Evolutionary conservation across 345 rosid species (phyloP).

Genomic region (Gossypioides kirkii): DNA sequence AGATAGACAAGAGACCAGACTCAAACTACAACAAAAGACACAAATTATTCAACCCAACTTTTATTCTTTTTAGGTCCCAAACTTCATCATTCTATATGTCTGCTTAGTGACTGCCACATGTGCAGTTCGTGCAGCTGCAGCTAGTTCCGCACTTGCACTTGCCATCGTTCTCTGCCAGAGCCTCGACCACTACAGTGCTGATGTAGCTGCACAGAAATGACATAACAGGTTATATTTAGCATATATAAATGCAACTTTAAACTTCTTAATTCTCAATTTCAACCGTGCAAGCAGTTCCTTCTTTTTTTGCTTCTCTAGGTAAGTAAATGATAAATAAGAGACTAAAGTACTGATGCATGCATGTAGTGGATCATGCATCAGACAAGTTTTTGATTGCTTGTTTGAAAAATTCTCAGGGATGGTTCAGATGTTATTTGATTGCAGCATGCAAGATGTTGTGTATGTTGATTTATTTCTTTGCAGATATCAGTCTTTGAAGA

Average conservation of each 20-base stretch:
- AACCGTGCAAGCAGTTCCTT: no score
- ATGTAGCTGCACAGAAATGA: conserved; percentile 36
- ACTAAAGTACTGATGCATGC: no score
- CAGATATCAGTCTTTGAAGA: not conserved
- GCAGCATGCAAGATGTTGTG: no score
- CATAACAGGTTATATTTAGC: not conserved
- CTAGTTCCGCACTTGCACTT: conserved; percentile 75
- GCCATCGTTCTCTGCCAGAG: conserved; percentile 49
- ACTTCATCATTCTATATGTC: not conserved
- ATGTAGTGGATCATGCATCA: no score
- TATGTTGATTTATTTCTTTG: no score
- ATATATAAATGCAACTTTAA: not conserved
- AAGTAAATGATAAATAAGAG: not conserved
- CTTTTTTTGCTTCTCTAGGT: not conserved
- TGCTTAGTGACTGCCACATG: conserved; percentile 47
- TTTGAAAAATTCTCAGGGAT: no score
- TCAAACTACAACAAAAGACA: not conserved
- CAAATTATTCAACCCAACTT: not conserved
- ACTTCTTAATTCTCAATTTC: not conserved
- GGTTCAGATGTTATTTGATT: no score
- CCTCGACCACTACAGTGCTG: conserved; percentile 36
- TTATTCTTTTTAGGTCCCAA: not conserved
- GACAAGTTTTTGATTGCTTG: no score
- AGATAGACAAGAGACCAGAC: not conserved
- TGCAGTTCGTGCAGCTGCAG: conserved; percentile 69